Percentiles rank a stretch among this genome's conserved stretches.
Evolutionary conservation across 805 yeast species (phyloP).

Genomic region (Torulaspora gathmanii): DNA sequence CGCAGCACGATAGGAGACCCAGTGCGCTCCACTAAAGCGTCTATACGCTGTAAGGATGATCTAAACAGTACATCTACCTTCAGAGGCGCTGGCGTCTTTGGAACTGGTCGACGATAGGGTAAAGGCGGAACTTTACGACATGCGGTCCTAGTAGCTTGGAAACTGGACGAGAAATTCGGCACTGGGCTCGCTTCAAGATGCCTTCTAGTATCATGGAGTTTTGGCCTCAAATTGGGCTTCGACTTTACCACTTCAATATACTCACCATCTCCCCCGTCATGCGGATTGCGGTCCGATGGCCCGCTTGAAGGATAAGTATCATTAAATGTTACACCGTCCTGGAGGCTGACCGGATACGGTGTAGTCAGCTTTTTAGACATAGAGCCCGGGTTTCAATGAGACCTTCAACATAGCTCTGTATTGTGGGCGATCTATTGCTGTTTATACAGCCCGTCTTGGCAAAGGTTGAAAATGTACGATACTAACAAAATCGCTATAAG

Average conservation of each 20-base stretch:
- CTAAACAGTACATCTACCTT: neutral
- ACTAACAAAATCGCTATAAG: neutral
- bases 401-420: neutral
- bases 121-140: neutral
- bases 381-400: too few relatives aligned
- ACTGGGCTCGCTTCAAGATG: neutral
- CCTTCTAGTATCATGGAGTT: neutral
- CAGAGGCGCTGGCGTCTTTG: neutral
- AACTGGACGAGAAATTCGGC: conserved; percentile 2
- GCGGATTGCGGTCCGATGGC: neutral
- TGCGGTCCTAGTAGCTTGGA: neutral
- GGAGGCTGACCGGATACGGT: conserved; percentile 3
- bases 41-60: neutral
- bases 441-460: neutral
- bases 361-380: neutral
- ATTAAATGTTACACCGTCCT: neutral
- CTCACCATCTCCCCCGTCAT: conserved; percentile 1
- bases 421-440: too few relatives aligned
- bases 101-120: neutral
- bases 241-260: conserved; percentile 5
- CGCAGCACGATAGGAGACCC: conserved; percentile 1
- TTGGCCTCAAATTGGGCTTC: neutral
- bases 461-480: neutral
- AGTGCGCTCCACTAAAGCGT: conserved; percentile 2
- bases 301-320: neutral